phyloP scores from a whole-genome alignment of 208 protist species.

The Tritrichomonas foetus region DNA sequence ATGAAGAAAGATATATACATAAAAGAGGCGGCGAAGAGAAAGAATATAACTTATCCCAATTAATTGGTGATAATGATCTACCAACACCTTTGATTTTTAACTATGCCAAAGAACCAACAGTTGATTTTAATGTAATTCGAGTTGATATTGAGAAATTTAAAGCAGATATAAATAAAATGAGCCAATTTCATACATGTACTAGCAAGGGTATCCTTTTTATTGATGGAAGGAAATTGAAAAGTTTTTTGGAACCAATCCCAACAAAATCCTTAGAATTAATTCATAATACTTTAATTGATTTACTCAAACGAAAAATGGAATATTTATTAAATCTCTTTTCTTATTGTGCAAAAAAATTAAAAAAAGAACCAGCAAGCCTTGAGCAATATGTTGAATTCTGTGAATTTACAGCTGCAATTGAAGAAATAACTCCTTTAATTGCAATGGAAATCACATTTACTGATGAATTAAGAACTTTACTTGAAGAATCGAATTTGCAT shows the following conservation, averaged over 20 bases:
- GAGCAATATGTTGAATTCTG: slow-evolving; percentile 26
- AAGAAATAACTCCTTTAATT: background rate
- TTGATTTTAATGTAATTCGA: background rate
- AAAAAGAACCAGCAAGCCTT: background rate
- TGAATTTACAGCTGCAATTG: background rate
- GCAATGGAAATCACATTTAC: background rate
- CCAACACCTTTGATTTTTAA: background rate
- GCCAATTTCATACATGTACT: background rate
- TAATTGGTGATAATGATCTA: background rate
- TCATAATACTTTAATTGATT: background rate
- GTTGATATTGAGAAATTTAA: background rate
- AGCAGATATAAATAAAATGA: background rate
- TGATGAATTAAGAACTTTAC: background rate
- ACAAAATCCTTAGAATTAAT: background rate
- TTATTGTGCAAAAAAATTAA: slow-evolving; percentile 15
- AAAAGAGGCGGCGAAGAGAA: background rate
- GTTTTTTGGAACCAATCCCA: background rate
- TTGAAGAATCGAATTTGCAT: background rate
- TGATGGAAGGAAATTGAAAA: background rate
- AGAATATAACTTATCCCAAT: background rate
- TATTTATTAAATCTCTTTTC: background rate
- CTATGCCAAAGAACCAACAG: background rate
- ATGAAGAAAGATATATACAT: background rate
- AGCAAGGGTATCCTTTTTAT: background rate
- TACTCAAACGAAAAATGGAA: background rate